phyloP scores from a whole-genome alignment of 202 grass and related monocot genomes.

The Schoenoplectus triqueter region DNA sequence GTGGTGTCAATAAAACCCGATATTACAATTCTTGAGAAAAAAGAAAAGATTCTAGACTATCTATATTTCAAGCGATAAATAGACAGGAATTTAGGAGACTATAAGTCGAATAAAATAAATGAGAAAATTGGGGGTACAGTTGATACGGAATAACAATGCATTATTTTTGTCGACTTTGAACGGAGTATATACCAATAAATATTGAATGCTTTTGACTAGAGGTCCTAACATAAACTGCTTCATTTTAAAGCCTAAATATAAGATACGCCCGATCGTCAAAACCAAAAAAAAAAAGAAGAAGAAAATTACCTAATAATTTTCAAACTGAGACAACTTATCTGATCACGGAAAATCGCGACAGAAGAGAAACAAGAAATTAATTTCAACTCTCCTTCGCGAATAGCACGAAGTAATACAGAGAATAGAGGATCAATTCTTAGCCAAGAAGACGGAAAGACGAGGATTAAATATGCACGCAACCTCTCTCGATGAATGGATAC shows the following conservation, averaged over 20 bases:
- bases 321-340: not conserved
- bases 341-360: slow-evolving; percentile 15
- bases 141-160: not conserved
- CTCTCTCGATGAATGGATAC: not conserved
- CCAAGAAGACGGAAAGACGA: slow-evolving; percentile 7
- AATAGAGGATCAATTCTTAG: not conserved
- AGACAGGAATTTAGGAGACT: not conserved
- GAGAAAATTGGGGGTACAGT: too few relatives aligned
- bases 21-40: not conserved
- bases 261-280: not conserved
- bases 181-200: too few relatives aligned
- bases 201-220: too few relatives aligned
- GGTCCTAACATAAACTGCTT: too few relatives aligned
- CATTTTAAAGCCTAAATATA: too few relatives aligned
- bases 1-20: not conserved
- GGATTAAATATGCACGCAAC: slow-evolving; percentile 16
- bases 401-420: slow-evolving; percentile 6
- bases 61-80: slow-evolving; percentile 2
- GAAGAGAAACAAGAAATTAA: not conserved
- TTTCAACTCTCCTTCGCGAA: not conserved
- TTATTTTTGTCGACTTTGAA: not conserved
- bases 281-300: not conserved
- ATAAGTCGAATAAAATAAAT: not conserved
- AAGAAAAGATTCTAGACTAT: not conserved
- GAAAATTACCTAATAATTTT: not conserved